These are phyloP conservation scores for Cyberlindnera maritima DNA, from an alignment of 805 yeast genomes.

Conservation along the genomic window DNA sequence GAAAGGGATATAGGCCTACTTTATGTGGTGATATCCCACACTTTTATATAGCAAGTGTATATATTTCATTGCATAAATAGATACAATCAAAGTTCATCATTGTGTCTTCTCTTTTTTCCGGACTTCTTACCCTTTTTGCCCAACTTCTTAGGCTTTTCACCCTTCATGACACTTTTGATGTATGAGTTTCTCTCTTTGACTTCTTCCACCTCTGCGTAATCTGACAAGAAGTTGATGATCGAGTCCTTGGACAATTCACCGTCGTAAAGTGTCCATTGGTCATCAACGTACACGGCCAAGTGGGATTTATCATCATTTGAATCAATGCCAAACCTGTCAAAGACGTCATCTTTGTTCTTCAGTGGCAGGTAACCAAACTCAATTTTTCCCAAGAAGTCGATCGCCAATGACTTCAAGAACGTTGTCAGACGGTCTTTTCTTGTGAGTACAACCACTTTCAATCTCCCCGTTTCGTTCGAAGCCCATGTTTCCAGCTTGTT, in stretches of 20 bases:
- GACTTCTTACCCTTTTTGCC: conserved; percentile 4
- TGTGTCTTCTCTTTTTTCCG: not conserved
- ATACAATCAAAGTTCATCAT: conserved; percentile 1
- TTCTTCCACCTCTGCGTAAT: conserved; percentile 27
- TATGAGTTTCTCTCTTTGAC: conserved; percentile 11
- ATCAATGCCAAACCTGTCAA: conserved; percentile 17
- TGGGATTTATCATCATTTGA: conserved; percentile 13
- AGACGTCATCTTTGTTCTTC: conserved; percentile 25
- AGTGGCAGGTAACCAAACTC: conserved; percentile 45
- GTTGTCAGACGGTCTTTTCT: conserved; percentile 49
- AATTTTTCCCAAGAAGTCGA: conserved; percentile 56
- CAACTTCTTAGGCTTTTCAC: conserved; percentile 23
- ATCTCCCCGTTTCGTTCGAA: conserved; percentile 18
- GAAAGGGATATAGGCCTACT: too few species aligned
- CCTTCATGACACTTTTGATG: conserved; percentile 24
- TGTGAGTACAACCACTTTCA: conserved; percentile 52
- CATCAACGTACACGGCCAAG: conserved; percentile 11
- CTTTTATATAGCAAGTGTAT: too few species aligned
- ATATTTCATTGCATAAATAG: too few species aligned
- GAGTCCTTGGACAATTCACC: conserved; percentile 33
- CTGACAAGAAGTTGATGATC: conserved; percentile 31
- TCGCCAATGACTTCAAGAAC: conserved; percentile 60
- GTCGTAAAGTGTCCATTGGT: conserved; percentile 22
- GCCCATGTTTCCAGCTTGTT: conserved; percentile 32
- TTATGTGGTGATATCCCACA: too few species aligned